Evolutionary conservation across 2,329 filamentous ascomycete genomes (phyloP).

Genomic region (Ceratocystis papillata): DNA sequence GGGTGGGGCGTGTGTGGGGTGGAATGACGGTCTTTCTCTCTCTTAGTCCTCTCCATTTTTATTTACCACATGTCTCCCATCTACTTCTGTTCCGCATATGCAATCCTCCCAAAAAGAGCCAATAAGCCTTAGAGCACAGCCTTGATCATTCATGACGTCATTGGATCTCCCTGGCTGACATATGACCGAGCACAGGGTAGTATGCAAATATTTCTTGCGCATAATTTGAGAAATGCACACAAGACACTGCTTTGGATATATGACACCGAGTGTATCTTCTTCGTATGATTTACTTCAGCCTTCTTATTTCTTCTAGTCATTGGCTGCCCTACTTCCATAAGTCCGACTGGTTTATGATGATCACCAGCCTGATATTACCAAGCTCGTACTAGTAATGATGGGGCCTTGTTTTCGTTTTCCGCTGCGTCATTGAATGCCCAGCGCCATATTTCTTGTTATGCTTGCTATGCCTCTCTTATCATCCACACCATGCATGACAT

Average conservation of each 20-base stretch:
- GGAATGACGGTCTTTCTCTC: no score
- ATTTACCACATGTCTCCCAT: neutral
- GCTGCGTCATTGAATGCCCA: neutral
- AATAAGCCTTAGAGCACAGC: neutral
- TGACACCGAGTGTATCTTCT: neutral
- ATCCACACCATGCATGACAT: no score
- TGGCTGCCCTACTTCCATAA: neutral
- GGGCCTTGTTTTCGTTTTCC: neutral
- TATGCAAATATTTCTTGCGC: neutral
- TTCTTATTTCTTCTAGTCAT: neutral
- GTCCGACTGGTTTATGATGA: neutral
- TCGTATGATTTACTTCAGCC: neutral
- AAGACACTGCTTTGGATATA: neutral
- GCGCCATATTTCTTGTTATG: no score
- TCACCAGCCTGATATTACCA: neutral
- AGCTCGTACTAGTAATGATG: neutral
- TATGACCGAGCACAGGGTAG: neutral
- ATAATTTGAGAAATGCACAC: neutral
- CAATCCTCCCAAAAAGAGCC: neutral
- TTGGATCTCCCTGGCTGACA: neutral
- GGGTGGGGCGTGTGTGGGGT: no score
- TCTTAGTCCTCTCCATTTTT: neutral
- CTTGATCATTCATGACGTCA: neutral
- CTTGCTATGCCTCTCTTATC: no score
- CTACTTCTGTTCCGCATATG: neutral